Percentiles rank a stretch among this genome's conserved stretches.
These are phyloP conservation scores for Magnaporthiopsis poae DNA, from an alignment of 2,329 filamentous ascomycete genomes.

Conservation along the genomic window DNA sequence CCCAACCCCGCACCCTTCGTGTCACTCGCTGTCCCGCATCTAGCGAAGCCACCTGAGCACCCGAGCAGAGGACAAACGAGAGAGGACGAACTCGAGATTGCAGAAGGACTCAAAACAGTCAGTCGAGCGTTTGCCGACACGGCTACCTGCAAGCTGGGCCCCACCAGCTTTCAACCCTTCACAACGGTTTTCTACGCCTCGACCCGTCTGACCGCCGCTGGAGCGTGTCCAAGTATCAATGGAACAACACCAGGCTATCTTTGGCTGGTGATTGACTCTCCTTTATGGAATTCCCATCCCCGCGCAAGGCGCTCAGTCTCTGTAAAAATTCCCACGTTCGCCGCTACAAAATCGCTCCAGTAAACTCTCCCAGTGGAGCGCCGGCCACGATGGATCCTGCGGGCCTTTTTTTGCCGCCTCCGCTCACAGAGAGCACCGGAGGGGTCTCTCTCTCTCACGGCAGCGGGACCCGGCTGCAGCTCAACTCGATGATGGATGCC, in stretches of 20 bases:
- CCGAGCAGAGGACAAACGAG: no score
- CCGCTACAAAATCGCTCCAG: neutral
- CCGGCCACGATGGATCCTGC: neutral
- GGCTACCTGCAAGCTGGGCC: neutral
- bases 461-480: neutral
- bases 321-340: neutral
- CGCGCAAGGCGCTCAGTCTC: neutral
- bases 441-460: neutral
- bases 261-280: no score
- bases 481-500: neutral
- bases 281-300: neutral
- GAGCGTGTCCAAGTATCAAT: neutral
- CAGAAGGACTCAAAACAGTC: neutral
- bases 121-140: neutral
- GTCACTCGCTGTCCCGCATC: neutral
- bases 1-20: no score
- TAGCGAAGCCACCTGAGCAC: neutral
- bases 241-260: neutral
- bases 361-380: neutral
- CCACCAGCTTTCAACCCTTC: neutral
- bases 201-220: neutral
- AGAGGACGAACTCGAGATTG: neutral
- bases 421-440: neutral
- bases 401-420: neutral
- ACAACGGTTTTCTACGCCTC: neutral